Conservation (phyloP, 371 early-diverging fungal genomes). For the Mortierella sp. region DNA sequence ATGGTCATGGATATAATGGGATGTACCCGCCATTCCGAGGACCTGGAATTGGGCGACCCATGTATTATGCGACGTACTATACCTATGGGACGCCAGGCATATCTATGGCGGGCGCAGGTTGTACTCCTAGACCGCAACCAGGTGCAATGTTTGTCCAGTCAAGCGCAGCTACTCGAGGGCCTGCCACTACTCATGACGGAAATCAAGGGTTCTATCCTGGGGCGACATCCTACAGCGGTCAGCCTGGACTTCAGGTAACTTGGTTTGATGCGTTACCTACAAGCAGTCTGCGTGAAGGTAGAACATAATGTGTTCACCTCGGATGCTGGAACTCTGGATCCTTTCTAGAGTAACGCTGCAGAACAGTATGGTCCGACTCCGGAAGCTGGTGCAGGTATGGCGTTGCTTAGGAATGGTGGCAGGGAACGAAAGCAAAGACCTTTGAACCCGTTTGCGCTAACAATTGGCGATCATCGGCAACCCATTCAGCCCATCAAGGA, state of each 20-base stretch:
- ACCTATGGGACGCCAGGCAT: constrained; percentile 14
- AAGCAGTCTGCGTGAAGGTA: too few species aligned
- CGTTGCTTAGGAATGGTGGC: too few species aligned
- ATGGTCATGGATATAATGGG: constrained; percentile 1
- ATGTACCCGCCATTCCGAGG: constrained; percentile 14
- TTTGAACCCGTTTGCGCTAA: background rate
- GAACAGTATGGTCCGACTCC: constrained; percentile 1
- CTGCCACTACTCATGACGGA: background rate
- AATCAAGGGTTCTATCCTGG: constrained; percentile 15
- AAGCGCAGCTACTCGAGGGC: background rate
- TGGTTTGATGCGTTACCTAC: background rate
- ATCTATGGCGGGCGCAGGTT: constrained; percentile 15
- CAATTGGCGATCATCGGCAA: background rate
- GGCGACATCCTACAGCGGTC: background rate
- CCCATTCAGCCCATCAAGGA: background rate
- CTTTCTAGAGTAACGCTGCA: background rate
- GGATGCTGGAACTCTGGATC: background rate
- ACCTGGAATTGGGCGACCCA: constrained; percentile 8
- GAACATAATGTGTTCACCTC: too few species aligned
- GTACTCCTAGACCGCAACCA: constrained; percentile 8
- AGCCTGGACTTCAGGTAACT: background rate
- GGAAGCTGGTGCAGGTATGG: background rate
- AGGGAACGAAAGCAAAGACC: too few species aligned
- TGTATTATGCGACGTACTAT: constrained; percentile 19
- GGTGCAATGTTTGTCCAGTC: constrained; percentile 6